Base-by-base conservation (phyloP, 1,284 basidiomycete species). In the Puccinia horiana region DNA sequence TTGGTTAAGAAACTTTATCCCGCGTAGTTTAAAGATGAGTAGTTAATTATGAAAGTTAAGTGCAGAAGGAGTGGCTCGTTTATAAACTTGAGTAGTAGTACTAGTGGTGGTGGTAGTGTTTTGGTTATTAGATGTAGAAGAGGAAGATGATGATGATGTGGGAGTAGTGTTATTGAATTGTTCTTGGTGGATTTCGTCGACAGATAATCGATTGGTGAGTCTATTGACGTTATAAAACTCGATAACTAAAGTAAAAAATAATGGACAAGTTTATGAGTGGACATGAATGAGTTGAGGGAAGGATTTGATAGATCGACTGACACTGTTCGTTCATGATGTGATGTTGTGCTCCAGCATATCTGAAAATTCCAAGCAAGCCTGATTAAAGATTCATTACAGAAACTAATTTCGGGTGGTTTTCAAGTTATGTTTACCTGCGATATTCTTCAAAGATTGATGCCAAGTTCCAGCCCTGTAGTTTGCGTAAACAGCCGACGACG, bases 401-500 rank as follows among this genome's bases (percentile, higher is more conserved):
- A n/a, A n/a, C n/a, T n/a, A n/a, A n/a, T n/a, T n/a, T n/a, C n/a
- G n/a, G n/a, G n/a, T n/a, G n/a, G n/a, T n/a, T n/a, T n/a, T n/a
- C n/a, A n/a, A n/a, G n/a, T n/a, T n/a, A n/a, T n/a, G n/a, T n/a
- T 32, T 23, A 78, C 76, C 76, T 67, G 49, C 76, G 76, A 69
- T 78, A 78, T 32, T 78, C 76, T 85, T 90, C 89, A 82, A 90
- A 89, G 69, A 89, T 89, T 0, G 88, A 88, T 0, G 89, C 89
- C 26, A 89, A 85, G 49, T 88, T 88, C 89, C 89, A 90, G 11
- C 88, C 87, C 83, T 90, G 89, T 14, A 90, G 84, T 69, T 89
- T 88, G 1, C 90, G 86, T 9, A 90, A 86, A 84, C 89, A 90
- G 8, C 89, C 90, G 14, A 90, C 88, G 26, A 90, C 85, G 83